Evolutionary conservation across 257 asterid genomes (phyloP).

Genomic region (Solanum arcanum): DNA sequence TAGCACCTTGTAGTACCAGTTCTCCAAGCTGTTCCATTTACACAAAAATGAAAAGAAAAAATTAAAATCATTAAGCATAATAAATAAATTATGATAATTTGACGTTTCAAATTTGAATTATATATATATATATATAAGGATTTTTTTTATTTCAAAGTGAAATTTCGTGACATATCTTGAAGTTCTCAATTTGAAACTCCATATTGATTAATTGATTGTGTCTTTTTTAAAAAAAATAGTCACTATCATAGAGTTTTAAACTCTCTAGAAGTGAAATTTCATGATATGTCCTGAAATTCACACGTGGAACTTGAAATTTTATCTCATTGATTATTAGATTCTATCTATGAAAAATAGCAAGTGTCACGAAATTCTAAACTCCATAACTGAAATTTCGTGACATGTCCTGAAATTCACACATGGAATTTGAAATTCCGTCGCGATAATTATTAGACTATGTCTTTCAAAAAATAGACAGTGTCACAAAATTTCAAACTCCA

Average conservation of each 20-base stretch:
- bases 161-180: not conserved
- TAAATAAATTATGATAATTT: not conserved
- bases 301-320: too few species aligned
- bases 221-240: not conserved
- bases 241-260: not conserved
- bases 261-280: not conserved
- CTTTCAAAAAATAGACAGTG: not conserved
- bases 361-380: not conserved
- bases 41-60: not conserved
- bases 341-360: not conserved
- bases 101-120: not conserved
- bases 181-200: too few species aligned
- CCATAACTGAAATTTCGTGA: not conserved
- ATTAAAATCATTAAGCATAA: not conserved
- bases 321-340: too few species aligned
- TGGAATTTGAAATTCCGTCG: not conserved
- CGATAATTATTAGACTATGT: not conserved
- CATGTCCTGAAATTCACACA: too few species aligned
- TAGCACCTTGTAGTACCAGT: constrained; percentile 64
- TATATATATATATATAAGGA: too few species aligned
- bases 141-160: not conserved
- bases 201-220: not conserved
- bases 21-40: constrained; percentile 43
- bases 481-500: not conserved
- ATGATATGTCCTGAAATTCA: not conserved